phyloP scores from a whole-genome alignment of 1,284 basidiomycete genomes.

The Leccinum huronense region DNA sequence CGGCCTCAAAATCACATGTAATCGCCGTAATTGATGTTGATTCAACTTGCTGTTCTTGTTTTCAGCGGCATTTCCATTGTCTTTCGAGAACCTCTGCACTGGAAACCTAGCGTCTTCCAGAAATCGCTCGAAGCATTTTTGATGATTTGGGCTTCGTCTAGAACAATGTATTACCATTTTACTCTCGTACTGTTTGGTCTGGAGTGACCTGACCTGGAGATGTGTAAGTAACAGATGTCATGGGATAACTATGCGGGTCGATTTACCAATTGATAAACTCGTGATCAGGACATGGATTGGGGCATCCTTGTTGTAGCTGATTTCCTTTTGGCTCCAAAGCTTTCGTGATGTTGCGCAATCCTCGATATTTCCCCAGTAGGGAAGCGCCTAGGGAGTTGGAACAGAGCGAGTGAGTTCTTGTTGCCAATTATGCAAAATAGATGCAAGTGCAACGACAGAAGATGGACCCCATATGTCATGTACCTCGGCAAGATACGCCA shows the following conservation, averaged over 20 bases:
- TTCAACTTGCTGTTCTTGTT: constrained; percentile 91
- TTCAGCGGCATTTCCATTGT: constrained; percentile 94
- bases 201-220: constrained; percentile 69
- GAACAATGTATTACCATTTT: constrained; percentile 99
- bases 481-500: constrained; percentile 95
- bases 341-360: constrained; percentile 93
- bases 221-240: constrained; percentile 10
- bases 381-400: constrained; percentile 89
- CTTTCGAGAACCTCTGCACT: constrained; percentile 99
- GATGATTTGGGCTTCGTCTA: constrained; percentile 99
- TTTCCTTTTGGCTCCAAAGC: constrained; percentile 98
- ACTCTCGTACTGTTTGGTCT: constrained; percentile 94
- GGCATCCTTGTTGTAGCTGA: constrained; percentile 93
- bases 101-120: constrained; percentile 97
- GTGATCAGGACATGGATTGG: constrained; percentile 98
- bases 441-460: constrained; percentile 96
- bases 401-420: constrained; percentile 97
- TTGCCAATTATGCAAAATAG: constrained; percentile 99
- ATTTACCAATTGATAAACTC: constrained; percentile 88
- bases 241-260: neutral
- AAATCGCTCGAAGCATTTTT: constrained; percentile 97
- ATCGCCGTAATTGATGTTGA: constrained; percentile 90
- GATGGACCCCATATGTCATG: constrained; percentile 99
- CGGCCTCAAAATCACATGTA: constrained; percentile 99
- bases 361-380: constrained; percentile 98